Evolutionary conservation across 2,329 filamentous ascomycete genomes (phyloP), one percentile per base, ranked within the genome.

Genomic region (Fusarium albidum): DNA sequence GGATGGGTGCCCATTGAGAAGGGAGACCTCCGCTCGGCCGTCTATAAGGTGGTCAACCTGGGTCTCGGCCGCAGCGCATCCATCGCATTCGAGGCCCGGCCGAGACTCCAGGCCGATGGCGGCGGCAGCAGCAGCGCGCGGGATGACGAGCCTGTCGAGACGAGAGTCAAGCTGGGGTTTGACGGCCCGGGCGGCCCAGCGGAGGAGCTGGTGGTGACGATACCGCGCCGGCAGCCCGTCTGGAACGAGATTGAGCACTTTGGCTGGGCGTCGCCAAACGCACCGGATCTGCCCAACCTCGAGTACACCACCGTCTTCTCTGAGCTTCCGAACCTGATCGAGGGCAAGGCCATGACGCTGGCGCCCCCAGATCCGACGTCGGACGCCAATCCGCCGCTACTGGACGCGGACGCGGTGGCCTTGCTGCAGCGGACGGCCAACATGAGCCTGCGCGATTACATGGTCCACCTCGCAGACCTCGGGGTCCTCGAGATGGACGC

Each of bases 261-360:
- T 13, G 95, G 94, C 44, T 98, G 95, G 94, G 89, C 89, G 3
- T 90, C 92, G 3, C 94, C 94, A 6, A 82, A 84, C 26, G 89
- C 86, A 1, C 77, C 83, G 9, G 90, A 95, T 68, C 76, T 95
- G 14, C 87, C 91, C 5, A 86, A 91, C 67, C 75, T 98, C n/a
- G 87, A 96, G 60, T 98, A 96, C 72, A 82, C 81, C 64, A 86
- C 86, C 3, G 91, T 99, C 18, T 80, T 97, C 14, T 81, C 83
- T 31, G 94, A 98, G 73, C 80, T 99, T 18, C 91, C 93, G 2
- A 89, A 96, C 68, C 81, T 98, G 25, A 90, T 98, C 58, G 94
- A 98, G 76, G 94, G 91, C 9, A 94, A 94, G 71, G 94, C 92
- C 1, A 85, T 97, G n/a, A 92, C 91, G 0, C 82, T 96, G 31